A percentile compares a stretch with the other conserved stretches of the same genome.
Evolutionary conservation across 805 yeast species (phyloP).

Genomic region (Candida parachauliodes): DNA sequence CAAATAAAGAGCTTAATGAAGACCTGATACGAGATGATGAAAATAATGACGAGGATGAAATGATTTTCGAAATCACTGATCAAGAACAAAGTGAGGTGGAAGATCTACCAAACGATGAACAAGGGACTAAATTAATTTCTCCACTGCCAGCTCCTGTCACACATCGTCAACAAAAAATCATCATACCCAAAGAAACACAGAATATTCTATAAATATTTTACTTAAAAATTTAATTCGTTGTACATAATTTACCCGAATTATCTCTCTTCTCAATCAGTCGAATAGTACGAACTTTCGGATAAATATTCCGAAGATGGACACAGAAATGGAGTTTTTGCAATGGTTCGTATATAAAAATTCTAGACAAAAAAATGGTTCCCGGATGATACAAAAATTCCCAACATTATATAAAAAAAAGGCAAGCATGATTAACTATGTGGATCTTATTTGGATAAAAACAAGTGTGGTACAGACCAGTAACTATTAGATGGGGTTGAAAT

Average conservation of each 20-base stretch:
- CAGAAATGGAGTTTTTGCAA: no score
- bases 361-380: not conserved
- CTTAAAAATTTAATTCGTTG: not conserved
- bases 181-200: conserved; percentile 16
- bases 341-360: conserved; percentile 2
- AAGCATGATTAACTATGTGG: no score
- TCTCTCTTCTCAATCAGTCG: no score
- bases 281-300: no score
- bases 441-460: conserved; percentile 1
- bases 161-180: conserved; percentile 11
- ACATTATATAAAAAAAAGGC: no score
- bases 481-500: conserved; percentile 56
- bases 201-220: conserved; percentile 12
- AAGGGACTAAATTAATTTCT: conserved; percentile 4
- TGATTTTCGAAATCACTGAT: conserved; percentile 21
- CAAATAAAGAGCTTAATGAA: no score
- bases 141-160: not conserved
- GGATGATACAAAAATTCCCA: no score
- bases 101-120: not conserved
- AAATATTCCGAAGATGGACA: no score
- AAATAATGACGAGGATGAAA: conserved; percentile 14
- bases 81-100: conserved; percentile 12
- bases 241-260: no score
- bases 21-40: conserved; percentile 2
- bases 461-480: conserved; percentile 43